phyloP scores from a whole-genome alignment of 352 stramenopile species.

The Globisporangium cylindrosporum region DNA sequence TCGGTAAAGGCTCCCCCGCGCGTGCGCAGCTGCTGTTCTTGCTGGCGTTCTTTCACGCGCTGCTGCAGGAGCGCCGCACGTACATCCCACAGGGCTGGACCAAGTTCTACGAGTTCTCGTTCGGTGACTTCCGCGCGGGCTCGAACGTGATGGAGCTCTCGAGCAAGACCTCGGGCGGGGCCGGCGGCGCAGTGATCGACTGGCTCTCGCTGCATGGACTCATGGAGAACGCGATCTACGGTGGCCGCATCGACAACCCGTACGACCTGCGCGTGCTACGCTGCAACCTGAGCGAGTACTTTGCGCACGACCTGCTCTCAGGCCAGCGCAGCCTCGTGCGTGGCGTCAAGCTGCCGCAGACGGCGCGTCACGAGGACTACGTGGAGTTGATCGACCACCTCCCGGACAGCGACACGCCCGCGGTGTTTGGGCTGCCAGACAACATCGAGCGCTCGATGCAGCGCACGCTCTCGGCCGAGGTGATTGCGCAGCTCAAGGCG shows the following conservation, averaged over 20 bases:
- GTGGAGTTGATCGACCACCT: conserved; percentile 72
- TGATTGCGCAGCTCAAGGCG: conserved; percentile 87
- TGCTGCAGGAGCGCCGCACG: conserved; percentile 82
- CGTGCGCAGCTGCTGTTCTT: conserved; percentile 84
- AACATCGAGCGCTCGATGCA: conserved; percentile 95
- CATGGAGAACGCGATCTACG: conserved; percentile 96
- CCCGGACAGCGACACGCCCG: conserved; percentile 69
- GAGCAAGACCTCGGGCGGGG: conserved; percentile 30
- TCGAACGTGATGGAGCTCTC: conserved; percentile 87
- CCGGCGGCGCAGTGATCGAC: conserved; percentile 52
- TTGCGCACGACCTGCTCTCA: conserved; percentile 73
- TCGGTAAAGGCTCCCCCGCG: conserved; percentile 35
- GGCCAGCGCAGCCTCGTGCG: conserved; percentile 59
- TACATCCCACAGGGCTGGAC: conserved; percentile 96
- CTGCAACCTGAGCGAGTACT: conserved; percentile 86
- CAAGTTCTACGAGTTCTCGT: conserved; percentile 96
- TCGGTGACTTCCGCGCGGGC: conserved; percentile 91
- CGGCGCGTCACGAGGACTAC: conserved; percentile 58
- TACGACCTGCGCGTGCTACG: conserved; percentile 91
- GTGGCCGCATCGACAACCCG: conserved; percentile 91
- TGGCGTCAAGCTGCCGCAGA: conserved; percentile 73
- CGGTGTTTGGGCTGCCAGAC: conserved; percentile 89
- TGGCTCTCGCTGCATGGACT: conserved; percentile 91
- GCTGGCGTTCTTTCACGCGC: conserved; percentile 89
- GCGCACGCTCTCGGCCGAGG: conserved; percentile 73